Evolutionary conservation across 306 rosid genomes (phyloP).

Genomic region (Rubus idaeus): DNA sequence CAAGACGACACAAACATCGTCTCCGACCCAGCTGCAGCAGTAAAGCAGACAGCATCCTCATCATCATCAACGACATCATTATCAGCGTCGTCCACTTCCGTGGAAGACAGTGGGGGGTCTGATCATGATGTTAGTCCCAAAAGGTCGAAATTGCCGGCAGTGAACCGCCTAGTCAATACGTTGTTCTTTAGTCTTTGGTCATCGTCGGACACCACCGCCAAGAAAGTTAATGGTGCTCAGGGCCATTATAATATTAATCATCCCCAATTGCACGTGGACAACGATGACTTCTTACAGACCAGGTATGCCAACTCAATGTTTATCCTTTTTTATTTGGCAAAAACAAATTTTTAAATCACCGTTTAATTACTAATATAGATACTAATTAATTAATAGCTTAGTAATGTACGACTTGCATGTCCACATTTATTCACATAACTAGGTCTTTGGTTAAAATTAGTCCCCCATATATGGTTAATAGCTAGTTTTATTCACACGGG

Average conservation of each 20-base stretch:
- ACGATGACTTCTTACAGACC: constrained; percentile 2
- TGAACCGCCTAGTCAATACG: constrained; percentile 32
- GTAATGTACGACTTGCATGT: too few species aligned
- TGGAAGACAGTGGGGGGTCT: constrained; percentile 7
- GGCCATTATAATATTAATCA: neutral
- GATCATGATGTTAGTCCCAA: neutral
- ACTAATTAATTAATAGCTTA: too few species aligned
- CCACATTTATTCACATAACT: too few species aligned
- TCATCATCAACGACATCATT: neutral
- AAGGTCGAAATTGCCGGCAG: constrained; percentile 17
- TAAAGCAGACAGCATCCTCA: neutral
- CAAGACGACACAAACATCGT: neutral
- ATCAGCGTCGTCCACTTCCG: neutral
- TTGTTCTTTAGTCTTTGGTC: constrained; percentile 24
- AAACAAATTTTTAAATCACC: neutral
- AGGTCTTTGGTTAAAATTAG: too few species aligned
- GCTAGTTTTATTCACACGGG: too few species aligned
- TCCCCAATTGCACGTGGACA: constrained; percentile 14
- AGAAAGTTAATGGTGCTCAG: neutral
- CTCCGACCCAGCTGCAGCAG: neutral
- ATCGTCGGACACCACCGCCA: constrained; percentile 7
- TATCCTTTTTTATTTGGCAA: neutral
- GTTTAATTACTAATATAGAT: too few species aligned
- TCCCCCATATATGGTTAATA: too few species aligned
- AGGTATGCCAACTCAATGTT: neutral